These are phyloP conservation scores for Lactarius vividus DNA, from an alignment of 768 basidiomycete genomes.

Conservation along the genomic window DNA sequence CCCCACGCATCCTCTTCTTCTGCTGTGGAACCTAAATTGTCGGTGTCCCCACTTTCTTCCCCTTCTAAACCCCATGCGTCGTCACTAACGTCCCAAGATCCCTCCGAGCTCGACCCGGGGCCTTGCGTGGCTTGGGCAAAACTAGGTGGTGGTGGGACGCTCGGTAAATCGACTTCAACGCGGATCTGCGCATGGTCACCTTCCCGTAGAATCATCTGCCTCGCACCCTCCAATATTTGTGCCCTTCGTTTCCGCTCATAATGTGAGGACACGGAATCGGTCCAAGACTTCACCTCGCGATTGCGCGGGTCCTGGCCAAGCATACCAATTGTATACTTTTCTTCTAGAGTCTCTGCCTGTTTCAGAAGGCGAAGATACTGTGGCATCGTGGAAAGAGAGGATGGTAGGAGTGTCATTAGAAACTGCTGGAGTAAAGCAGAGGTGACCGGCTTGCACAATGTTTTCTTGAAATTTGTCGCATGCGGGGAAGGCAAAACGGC, in stretches of 20 bases:
- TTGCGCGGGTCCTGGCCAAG: slow-evolving; percentile 50
- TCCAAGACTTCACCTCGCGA: slow-evolving; percentile 64
- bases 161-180: slow-evolving; percentile 25
- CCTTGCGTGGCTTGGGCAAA: slow-evolving; percentile 4
- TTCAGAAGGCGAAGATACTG: slow-evolving; percentile 56
- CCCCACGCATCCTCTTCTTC: slow-evolving; percentile 39
- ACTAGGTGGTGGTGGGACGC: not conserved
- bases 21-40: slow-evolving; percentile 28
- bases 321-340: slow-evolving; percentile 46
- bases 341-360: slow-evolving; percentile 67
- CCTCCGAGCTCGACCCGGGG: slow-evolving; percentile 22
- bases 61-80: slow-evolving; percentile 51
- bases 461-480: slow-evolving; percentile 46
- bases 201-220: slow-evolving; percentile 50
- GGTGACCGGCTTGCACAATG: slow-evolving; percentile 59
- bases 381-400: slow-evolving; percentile 56
- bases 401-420: slow-evolving; percentile 68
- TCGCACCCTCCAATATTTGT: slow-evolving; percentile 59
- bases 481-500: slow-evolving; percentile 51
- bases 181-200: slow-evolving; percentile 42
- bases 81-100: slow-evolving; percentile 31
- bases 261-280: slow-evolving; percentile 60
- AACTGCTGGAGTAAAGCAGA: slow-evolving; percentile 62
- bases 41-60: slow-evolving; percentile 28
- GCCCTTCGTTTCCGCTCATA: slow-evolving; percentile 77